A percentile compares a stretch with the other conserved stretches of the same genome.
phyloP scores from a whole-genome alignment of 441 rosid genomes.

The Pelargonium fulgidum region DNA sequence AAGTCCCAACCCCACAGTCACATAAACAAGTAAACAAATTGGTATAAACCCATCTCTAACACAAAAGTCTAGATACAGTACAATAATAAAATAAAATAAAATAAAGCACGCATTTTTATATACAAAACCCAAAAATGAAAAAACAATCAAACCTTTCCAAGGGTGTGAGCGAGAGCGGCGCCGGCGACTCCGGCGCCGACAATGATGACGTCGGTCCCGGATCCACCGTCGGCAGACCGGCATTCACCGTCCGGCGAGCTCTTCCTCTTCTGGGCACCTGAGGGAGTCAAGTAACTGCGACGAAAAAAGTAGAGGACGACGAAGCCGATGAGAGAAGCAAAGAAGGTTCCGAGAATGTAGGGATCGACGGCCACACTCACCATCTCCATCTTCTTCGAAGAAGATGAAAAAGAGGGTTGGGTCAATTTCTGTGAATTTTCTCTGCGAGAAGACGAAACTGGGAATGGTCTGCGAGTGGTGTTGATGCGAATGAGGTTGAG shows the following conservation, averaged over 20 bases:
- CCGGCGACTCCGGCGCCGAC: slow-evolving; percentile 21
- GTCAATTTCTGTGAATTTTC: background rate
- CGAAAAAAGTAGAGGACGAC: slow-evolving; percentile 34
- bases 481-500: background rate
- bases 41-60: background rate
- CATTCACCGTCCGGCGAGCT: slow-evolving; percentile 3
- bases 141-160: slow-evolving; percentile 3
- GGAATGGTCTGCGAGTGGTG: background rate
- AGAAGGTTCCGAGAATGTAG: slow-evolving; percentile 29
- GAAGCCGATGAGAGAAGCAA: slow-evolving; percentile 38
- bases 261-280: background rate
- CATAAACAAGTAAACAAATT: background rate
- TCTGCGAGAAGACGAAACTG: background rate
- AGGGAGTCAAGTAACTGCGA: slow-evolving; percentile 5
- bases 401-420: background rate
- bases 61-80: too few relatives aligned
- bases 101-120: background rate
- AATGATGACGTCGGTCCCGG: slow-evolving; percentile 6
- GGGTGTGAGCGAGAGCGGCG: slow-evolving; percentile 18
- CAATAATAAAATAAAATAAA: background rate
- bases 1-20: background rate
- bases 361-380: slow-evolving; percentile 21
- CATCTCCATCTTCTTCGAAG: slow-evolving; percentile 12
- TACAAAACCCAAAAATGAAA: background rate
- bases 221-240: background rate